A percentile compares a stretch with the other conserved stretches of the same genome.
Evolutionary conservation across 306 rosid genomes (phyloP).

Genomic region (Phaseolus lunatus): DNA sequence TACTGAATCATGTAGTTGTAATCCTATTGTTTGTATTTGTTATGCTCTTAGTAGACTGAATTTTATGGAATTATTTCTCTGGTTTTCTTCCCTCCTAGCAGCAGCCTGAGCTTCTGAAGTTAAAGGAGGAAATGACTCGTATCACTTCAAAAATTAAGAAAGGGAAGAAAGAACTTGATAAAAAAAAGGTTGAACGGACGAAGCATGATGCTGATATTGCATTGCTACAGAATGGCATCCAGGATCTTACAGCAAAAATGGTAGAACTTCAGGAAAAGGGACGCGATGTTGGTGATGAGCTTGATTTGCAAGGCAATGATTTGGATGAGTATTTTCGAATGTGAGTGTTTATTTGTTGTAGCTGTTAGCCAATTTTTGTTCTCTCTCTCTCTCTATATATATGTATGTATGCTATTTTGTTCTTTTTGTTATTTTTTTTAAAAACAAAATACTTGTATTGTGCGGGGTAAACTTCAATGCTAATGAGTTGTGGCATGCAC

Average conservation of each 20-base stretch:
- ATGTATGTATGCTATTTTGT: not conserved
- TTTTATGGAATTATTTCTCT: conserved; percentile 38
- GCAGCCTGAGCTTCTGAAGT: conserved; percentile 97
- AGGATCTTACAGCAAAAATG: conserved; percentile 72
- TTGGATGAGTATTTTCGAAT: conserved; percentile 87
- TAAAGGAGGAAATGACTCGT: conserved; percentile 94
- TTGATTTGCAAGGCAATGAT: conserved; percentile 69
- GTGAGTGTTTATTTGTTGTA: conserved; percentile 59
- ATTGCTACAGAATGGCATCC: conserved; percentile 67
- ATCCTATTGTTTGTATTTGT: conserved; percentile 22
- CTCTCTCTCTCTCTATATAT: not conserved
- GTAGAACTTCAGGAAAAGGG: conserved; percentile 73
- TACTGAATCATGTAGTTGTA: conserved; percentile 4
- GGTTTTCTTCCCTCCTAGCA: conserved; percentile 52
- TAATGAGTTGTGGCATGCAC: not conserved
- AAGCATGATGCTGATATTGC: conserved; percentile 66
- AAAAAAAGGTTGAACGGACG: conserved; percentile 67
- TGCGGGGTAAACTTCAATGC: not conserved
- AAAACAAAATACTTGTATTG: conserved; percentile 33
- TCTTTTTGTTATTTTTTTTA: too few species aligned
- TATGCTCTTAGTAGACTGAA: conserved; percentile 5
- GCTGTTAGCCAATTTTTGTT: not conserved
- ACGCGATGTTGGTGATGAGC: conserved; percentile 64
- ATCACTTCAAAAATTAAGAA: conserved; percentile 84
- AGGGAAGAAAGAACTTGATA: conserved; percentile 76